Evolutionary conservation across 495 filamentous ascomycete species (phyloP).

Genomic region (Penicillium canescens): DNA sequence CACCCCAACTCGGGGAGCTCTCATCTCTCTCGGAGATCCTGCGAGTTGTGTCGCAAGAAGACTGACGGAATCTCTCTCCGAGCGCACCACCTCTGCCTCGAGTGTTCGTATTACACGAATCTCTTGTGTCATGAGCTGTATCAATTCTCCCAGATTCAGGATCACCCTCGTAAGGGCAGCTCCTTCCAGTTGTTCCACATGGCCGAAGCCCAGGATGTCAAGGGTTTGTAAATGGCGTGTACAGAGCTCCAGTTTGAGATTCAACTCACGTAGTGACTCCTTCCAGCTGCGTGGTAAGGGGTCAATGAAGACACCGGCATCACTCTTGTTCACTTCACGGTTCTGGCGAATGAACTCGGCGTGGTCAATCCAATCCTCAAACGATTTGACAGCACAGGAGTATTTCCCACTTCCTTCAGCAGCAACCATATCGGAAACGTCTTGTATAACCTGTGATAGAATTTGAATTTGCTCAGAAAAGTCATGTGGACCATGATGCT

Average conservation of each 20-base stretch:
- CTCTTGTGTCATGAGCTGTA: slow-evolving; percentile 44
- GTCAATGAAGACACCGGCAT: slow-evolving; percentile 39
- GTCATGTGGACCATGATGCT: slow-evolving; percentile 25
- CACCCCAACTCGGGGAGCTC: slow-evolving; percentile 13
- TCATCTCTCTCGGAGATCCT: slow-evolving; percentile 6
- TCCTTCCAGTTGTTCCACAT: slow-evolving; percentile 26
- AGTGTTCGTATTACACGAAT: slow-evolving; percentile 41
- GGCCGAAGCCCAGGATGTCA: slow-evolving; percentile 38
- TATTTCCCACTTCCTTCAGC: slow-evolving; percentile 33
- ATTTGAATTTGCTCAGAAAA: slow-evolving; percentile 44
- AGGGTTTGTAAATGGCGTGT: slow-evolving; percentile 37
- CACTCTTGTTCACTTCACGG: slow-evolving; percentile 16
- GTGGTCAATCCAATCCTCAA: slow-evolving; percentile 47
- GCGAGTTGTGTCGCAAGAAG: slow-evolving; percentile 32
- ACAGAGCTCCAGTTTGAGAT: slow-evolving; percentile 41
- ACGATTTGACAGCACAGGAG: slow-evolving; percentile 29
- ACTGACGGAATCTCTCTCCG: slow-evolving; percentile 40
- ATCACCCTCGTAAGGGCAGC: slow-evolving; percentile 39
- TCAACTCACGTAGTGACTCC: slow-evolving; percentile 36
- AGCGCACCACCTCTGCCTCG: slow-evolving; percentile 38
- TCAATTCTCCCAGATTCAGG: slow-evolving; percentile 30
- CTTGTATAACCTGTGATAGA: slow-evolving; percentile 44
- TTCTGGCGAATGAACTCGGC: slow-evolving; percentile 31
- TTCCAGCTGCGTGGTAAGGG: slow-evolving; percentile 45
- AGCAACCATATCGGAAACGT: slow-evolving; percentile 35